Percentiles rank a stretch among this genome's conserved stretches.
Evolutionary conservation across 805 yeast species (phyloP).

Genomic region (Saccharomyces eubayanus): DNA sequence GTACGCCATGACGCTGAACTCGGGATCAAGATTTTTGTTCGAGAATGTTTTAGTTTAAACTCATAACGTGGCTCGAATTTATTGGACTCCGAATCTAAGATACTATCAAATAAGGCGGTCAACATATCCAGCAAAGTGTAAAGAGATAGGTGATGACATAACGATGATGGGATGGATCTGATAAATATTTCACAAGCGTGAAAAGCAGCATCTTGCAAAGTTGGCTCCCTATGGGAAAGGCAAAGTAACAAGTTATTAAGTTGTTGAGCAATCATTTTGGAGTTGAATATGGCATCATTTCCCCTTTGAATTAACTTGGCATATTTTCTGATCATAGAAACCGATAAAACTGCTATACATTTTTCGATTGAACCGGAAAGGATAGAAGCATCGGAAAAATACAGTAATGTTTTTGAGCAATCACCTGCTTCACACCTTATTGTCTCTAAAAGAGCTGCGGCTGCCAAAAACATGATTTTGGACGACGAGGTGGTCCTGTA

Average conservation of each 20-base stretch:
- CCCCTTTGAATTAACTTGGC: slow-evolving; percentile 45
- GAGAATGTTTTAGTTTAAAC: slow-evolving; percentile 40
- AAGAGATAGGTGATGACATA: slow-evolving; percentile 66
- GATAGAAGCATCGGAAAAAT: slow-evolving; percentile 81
- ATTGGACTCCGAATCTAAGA: slow-evolving; percentile 73
- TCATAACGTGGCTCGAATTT: slow-evolving; percentile 78
- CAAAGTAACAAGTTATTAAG: slow-evolving; percentile 56
- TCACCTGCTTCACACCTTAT: slow-evolving; percentile 73
- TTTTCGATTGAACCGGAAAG: slow-evolving; percentile 60
- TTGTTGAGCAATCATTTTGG: slow-evolving; percentile 56
- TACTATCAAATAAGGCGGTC: slow-evolving; percentile 66
- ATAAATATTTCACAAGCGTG: slow-evolving; percentile 67
- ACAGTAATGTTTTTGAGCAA: slow-evolving; percentile 66
- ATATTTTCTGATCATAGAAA: slow-evolving; percentile 49
- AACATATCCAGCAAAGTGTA: slow-evolving; percentile 77
- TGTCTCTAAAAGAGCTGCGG: slow-evolving; percentile 70
- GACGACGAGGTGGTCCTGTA: slow-evolving; percentile 55
- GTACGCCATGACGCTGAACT: slow-evolving; percentile 80
- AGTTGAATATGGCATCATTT: slow-evolving; percentile 46
- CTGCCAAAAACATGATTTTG: slow-evolving; percentile 78
- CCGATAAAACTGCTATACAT: slow-evolving; percentile 57
- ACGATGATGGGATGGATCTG: slow-evolving; percentile 59
- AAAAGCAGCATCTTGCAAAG: slow-evolving; percentile 72
- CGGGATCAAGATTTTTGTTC: slow-evolving; percentile 31
- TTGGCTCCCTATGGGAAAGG: slow-evolving; percentile 70